Conservation (phyloP, 352 stramenopile genomes). For the Globisporangium rhizosaccharum region DNA sequence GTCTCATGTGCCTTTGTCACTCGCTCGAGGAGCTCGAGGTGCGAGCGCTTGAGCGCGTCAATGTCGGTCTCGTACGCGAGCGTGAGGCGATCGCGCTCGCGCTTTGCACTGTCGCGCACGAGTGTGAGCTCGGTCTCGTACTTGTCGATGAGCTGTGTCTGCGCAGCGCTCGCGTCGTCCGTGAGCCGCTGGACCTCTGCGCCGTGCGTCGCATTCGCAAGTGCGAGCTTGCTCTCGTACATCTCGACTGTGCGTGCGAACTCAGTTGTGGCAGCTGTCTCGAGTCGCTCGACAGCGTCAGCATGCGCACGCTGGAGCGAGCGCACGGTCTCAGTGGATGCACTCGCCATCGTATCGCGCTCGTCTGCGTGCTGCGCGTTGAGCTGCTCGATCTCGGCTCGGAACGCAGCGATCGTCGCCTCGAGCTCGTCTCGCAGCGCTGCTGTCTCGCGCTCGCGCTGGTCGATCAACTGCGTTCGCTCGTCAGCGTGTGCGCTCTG, state of each 20-base stretch:
- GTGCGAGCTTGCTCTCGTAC: conserved; percentile 19
- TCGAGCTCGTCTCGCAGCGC: conserved; percentile 18
- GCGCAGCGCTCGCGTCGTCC: conserved; percentile 14
- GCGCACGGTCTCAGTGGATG: conserved; percentile 8
- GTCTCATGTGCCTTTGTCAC: conserved; percentile 21
- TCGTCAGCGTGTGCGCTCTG: conserved; percentile 16
- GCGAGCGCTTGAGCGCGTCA: conserved; percentile 27
- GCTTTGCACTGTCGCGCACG: conserved; percentile 9
- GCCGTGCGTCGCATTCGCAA: conserved; percentile 11
- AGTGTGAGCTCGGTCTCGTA: conserved; percentile 13
- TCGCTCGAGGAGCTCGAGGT: conserved; percentile 32
- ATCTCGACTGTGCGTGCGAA: conserved; percentile 18
- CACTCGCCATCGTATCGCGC: conserved; percentile 14
- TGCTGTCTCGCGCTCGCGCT: conserved; percentile 17
- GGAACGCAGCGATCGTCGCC: conserved; percentile 6
- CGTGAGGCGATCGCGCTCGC: conserved; percentile 16
- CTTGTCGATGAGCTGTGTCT: conserved; percentile 6
- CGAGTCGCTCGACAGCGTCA: conserved; percentile 16
- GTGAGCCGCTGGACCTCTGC: conserved; percentile 16
- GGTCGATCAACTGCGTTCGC: conserved; percentile 16
- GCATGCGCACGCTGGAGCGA: conserved; percentile 19
- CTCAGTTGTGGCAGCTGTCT: conserved; percentile 12
- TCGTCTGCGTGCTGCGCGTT: conserved; percentile 21
- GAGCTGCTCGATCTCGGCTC: conserved; percentile 18
- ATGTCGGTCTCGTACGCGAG: conserved; percentile 50